phyloP scores from a whole-genome alignment of 2,329 filamentous ascomycete species.

The Colletotrichum orbiculare region DNA sequence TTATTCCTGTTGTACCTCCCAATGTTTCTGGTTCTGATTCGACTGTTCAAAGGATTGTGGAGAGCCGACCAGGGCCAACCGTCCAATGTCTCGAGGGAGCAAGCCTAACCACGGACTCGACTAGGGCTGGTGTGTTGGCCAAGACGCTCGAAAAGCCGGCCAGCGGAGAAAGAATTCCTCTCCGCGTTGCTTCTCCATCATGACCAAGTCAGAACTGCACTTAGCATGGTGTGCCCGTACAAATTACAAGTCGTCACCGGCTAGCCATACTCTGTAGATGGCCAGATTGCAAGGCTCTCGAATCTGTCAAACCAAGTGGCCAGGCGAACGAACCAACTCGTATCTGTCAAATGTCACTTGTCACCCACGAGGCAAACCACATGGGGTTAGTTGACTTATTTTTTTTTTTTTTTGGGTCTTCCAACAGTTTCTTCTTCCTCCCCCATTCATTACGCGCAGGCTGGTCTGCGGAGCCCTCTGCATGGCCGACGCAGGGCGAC shows the following conservation, averaged over 20 bases:
- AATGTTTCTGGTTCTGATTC: background rate
- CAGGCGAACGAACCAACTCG: background rate
- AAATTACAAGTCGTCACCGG: too few species aligned
- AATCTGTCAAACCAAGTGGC: too few species aligned
- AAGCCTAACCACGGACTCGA: background rate
- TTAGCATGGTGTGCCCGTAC: too few species aligned
- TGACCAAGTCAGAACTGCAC: too few species aligned
- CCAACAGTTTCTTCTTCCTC: slow-evolving; percentile 20
- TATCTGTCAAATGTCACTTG: slow-evolving; percentile 13
- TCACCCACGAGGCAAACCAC: background rate
- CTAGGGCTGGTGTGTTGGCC: slow-evolving; percentile 3
- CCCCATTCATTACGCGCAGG: background rate
- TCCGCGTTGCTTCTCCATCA: too few species aligned
- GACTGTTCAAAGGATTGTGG: background rate
- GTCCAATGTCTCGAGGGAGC: background rate
- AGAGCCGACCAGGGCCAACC: background rate
- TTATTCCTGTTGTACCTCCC: slow-evolving; percentile 6
- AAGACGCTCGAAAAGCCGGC: background rate
- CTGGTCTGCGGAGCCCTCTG: background rate
- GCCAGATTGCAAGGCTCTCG: too few species aligned
- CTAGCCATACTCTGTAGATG: too few species aligned
- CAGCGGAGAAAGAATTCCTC: background rate
- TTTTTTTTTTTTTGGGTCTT: slow-evolving; percentile 3
- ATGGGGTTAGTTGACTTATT: background rate
- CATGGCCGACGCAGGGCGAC: background rate